These are phyloP conservation scores for Pholiota conissans DNA, from an alignment of 768 basidiomycete species.

Conservation along the genomic window DNA sequence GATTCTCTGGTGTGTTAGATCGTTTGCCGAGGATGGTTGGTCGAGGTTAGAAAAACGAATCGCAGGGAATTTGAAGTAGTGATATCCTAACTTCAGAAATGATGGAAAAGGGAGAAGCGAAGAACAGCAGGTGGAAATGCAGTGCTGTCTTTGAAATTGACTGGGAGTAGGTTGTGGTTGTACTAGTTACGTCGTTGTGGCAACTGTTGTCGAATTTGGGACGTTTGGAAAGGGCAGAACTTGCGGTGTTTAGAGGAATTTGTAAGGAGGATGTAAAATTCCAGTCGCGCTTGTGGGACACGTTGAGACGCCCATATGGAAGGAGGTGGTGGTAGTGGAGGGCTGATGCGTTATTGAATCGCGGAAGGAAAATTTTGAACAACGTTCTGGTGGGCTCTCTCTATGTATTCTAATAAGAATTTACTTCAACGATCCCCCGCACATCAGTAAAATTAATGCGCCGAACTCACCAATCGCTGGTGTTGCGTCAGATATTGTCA, in stretches of 20 bases:
- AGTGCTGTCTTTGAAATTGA: neutral
- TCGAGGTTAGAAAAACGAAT: neutral
- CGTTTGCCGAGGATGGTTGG: neutral
- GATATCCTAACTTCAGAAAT: neutral
- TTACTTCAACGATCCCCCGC: neutral
- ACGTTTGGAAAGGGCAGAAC: slow-evolving; percentile 6
- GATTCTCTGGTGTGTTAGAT: slow-evolving; percentile 4
- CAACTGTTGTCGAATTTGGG: slow-evolving; percentile 2
- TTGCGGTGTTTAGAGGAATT: slow-evolving; percentile 20
- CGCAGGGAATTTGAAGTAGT: neutral
- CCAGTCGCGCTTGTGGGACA: slow-evolving; percentile 14
- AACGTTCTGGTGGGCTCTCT: slow-evolving; percentile 9
- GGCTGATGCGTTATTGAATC: neutral
- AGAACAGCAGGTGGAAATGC: slow-evolving; percentile 9
- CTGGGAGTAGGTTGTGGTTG: neutral
- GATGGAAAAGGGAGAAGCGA: slow-evolving; percentile 8
- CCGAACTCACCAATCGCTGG: slow-evolving; percentile 25
- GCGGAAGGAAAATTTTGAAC: slow-evolving; percentile 8
- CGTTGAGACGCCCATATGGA: slow-evolving; percentile 13
- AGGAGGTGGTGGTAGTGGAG: slow-evolving; percentile 13
- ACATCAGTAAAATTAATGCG: slow-evolving; percentile 22
- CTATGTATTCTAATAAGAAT: slow-evolving; percentile 14
- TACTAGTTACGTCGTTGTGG: slow-evolving; percentile 11
- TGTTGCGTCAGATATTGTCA: slow-evolving; percentile 13
- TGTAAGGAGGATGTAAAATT: slow-evolving; percentile 15